These are phyloP conservation scores for Aquanectria penicillioides DNA, from an alignment of 2,329 filamentous ascomycete species.

Conservation along the genomic window DNA sequence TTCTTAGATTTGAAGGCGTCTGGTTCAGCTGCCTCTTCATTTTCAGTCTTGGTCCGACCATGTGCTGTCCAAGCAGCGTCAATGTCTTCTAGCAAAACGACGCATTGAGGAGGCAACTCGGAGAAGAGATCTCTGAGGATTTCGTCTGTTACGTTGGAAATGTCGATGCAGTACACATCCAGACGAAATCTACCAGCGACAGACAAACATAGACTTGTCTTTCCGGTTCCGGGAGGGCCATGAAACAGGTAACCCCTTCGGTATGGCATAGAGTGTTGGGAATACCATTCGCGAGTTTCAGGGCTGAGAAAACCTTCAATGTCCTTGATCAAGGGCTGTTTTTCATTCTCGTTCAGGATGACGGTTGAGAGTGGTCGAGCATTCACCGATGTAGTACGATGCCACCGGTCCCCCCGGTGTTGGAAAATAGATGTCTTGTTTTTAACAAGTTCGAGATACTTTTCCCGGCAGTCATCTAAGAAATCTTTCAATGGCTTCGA, in stretches of 20 bases:
- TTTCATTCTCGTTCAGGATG: slow-evolving; percentile 1
- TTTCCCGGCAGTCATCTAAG: slow-evolving; percentile 1
- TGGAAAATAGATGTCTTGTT: slow-evolving; percentile 6
- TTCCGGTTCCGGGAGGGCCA: slow-evolving; percentile 8
- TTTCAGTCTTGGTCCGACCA: background rate
- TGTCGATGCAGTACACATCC: slow-evolving; percentile 5
- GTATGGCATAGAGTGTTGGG: background rate
- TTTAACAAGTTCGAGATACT: slow-evolving; percentile 1
- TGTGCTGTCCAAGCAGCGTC: background rate
- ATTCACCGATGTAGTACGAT: background rate
- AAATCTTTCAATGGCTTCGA: background rate
- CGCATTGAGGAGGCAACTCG: background rate
- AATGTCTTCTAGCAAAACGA: slow-evolving; percentile 4
- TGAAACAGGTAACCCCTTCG: slow-evolving; percentile 2
- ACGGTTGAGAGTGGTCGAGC: slow-evolving; percentile 14
- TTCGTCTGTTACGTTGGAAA: background rate
- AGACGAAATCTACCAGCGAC: slow-evolving; percentile 4
- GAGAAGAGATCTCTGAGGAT: background rate
- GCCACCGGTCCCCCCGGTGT: background rate
- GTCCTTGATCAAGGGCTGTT: slow-evolving; percentile 5
- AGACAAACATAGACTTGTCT: slow-evolving; percentile 4
- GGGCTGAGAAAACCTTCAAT: slow-evolving; percentile 9
- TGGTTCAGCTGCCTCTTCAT: background rate
- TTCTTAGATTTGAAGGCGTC: background rate
- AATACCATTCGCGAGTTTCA: slow-evolving; percentile 2